These are phyloP conservation scores for Thinopyrum obtusiflorum DNA, from an alignment of 202 grass and related monocot genomes.

Conservation along the genomic window DNA sequence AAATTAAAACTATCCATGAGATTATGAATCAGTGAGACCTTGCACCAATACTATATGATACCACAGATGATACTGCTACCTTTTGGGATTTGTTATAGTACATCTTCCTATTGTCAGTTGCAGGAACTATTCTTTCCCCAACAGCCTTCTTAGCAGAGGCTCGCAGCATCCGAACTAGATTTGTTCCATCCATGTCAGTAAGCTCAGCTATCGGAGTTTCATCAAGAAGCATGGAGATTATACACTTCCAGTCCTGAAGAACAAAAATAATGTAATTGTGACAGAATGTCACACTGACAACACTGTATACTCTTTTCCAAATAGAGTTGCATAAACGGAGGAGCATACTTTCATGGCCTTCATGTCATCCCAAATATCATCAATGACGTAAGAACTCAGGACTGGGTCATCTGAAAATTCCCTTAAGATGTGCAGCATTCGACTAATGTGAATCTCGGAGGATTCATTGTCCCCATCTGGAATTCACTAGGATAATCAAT, in stretches of 20 bases:
- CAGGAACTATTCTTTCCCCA: slow-evolving; percentile 91
- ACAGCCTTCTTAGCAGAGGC: slow-evolving; percentile 94
- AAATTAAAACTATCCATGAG: slow-evolving; percentile 11
- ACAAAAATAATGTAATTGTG: slow-evolving; percentile 15
- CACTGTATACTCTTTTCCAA: neutral
- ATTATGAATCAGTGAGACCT: neutral
- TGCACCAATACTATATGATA: slow-evolving; percentile 21
- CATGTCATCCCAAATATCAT: slow-evolving; percentile 99
- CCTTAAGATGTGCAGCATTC: slow-evolving; percentile 88
- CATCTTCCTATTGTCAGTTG: slow-evolving; percentile 78
- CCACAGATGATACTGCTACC: slow-evolving; percentile 29
- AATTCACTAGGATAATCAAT: slow-evolving; percentile 32
- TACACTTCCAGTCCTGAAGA: slow-evolving; percentile 88
- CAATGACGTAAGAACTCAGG: slow-evolving; percentile 93
- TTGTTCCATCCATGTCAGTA: slow-evolving; percentile 89
- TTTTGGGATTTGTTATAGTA: slow-evolving; percentile 83
- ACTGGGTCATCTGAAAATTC: slow-evolving; percentile 95
- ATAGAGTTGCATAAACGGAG: slow-evolving; percentile 12
- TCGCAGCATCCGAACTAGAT: slow-evolving; percentile 78
- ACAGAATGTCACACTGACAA: slow-evolving; percentile 13
- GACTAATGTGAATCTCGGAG: slow-evolving; percentile 85
- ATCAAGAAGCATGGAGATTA: slow-evolving; percentile 88
- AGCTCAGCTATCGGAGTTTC: slow-evolving; percentile 72
- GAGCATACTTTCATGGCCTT: slow-evolving; percentile 82
- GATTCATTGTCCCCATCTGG: slow-evolving; percentile 75